phyloP scores from a whole-genome alignment of 345 rosid species.

The Eucalyptus victrix region DNA sequence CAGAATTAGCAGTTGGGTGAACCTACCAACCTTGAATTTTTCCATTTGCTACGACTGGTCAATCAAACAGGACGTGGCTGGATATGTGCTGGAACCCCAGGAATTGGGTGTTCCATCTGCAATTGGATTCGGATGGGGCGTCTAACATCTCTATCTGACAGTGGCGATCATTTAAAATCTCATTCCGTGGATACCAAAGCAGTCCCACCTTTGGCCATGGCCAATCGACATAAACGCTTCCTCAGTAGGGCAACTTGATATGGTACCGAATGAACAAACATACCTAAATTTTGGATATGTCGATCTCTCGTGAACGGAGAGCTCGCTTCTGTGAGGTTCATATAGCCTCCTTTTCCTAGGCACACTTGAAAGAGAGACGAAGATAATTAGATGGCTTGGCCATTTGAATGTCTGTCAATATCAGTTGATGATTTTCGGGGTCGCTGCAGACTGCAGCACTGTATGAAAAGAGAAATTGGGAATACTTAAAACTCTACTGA shows the following conservation, averaged over 20 bases:
- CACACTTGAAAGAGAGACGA: neutral
- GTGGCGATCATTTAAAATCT: neutral
- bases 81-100: neutral
- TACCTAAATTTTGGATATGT: neutral
- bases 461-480: neutral
- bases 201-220: neutral
- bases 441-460: neutral
- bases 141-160: neutral
- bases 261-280: neutral
- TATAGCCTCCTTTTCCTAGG: neutral
- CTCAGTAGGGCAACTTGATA: neutral
- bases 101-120: neutral
- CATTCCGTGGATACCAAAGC: neutral
- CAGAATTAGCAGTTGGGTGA: neutral
- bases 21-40: neutral
- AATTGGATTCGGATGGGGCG: neutral
- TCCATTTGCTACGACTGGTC: neutral
- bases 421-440: neutral
- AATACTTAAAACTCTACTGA: neutral
- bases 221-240: neutral
- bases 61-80: neutral
- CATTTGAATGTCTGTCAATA: neutral
- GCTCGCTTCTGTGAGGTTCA: neutral
- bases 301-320: neutral
- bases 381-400: neutral